Evolutionary conservation across 2,329 filamentous ascomycete species (phyloP).

Genomic region (Penicillium sp.): DNA sequence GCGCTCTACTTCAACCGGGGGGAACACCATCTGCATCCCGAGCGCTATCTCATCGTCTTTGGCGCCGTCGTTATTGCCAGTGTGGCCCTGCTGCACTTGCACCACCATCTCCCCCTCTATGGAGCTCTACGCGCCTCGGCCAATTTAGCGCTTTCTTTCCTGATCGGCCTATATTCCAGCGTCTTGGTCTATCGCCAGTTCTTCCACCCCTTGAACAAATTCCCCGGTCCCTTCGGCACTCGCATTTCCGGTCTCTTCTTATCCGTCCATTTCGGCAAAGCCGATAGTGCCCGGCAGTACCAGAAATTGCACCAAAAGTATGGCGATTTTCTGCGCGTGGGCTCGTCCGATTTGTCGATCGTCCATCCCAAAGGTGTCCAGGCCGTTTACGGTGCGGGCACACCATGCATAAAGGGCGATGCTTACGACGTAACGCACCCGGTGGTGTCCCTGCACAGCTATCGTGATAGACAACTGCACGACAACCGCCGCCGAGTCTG

Average conservation of each 20-base stretch:
- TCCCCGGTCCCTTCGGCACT: conserved; percentile 26
- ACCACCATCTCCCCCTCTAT: not conserved
- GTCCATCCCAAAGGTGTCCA: conserved; percentile 33
- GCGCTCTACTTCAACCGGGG: conserved; percentile 18
- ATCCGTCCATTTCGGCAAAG: conserved; percentile 18
- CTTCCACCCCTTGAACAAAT: conserved; percentile 17
- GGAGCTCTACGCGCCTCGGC: not conserved
- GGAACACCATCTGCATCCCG: conserved; percentile 18
- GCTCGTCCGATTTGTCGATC: conserved; percentile 34
- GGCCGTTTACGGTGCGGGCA: conserved; percentile 34
- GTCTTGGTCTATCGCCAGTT: conserved; percentile 25
- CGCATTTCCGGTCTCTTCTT: conserved; percentile 31
- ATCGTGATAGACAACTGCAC: conserved; percentile 33
- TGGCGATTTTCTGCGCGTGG: conserved; percentile 34
- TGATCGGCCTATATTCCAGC: conserved; percentile 22
- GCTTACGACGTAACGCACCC: conserved; percentile 40
- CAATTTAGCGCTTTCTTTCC: not conserved
- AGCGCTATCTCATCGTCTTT: conserved; percentile 14
- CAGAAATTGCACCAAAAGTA: conserved; percentile 31
- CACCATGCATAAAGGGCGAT: conserved; percentile 37
- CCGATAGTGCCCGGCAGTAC: conserved; percentile 23
- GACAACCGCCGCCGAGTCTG: conserved; percentile 39
- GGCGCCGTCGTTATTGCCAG: conserved; percentile 8
- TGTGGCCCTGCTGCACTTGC: not conserved
- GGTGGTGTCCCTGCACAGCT: conserved; percentile 35